phyloP scores from a whole-genome alignment of 208 protist species.

The Leishmania lainsoni region DNA sequence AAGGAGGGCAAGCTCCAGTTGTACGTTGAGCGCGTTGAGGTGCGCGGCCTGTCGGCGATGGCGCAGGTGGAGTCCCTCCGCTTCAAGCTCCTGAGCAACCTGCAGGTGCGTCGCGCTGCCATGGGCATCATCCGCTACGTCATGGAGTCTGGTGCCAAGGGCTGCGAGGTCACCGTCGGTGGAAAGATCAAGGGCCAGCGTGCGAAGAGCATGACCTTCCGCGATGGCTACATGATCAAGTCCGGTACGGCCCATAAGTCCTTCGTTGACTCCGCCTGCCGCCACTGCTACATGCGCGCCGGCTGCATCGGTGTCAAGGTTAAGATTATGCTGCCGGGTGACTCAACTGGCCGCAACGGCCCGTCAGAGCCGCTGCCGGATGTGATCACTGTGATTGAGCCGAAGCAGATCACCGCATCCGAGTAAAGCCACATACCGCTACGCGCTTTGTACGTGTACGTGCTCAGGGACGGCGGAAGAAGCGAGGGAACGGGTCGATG shows the following conservation, averaged over 20 bases:
- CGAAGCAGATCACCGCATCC: slow-evolving; percentile 34
- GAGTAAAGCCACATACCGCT: slow-evolving; percentile 7
- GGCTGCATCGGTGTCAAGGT: slow-evolving; percentile 99
- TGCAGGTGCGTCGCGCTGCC: slow-evolving; percentile 98
- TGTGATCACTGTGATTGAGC: slow-evolving; percentile 73
- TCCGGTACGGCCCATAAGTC: slow-evolving; percentile 93
- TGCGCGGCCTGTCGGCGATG: slow-evolving; percentile 98
- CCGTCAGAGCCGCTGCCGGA: slow-evolving; percentile 72
- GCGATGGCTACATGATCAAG: slow-evolving; percentile 99
- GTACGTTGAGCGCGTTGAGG: slow-evolving; percentile 96
- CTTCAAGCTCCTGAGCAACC: slow-evolving; percentile 98
- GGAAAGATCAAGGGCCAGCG: slow-evolving; percentile 99
- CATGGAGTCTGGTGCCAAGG: slow-evolving; percentile 98
- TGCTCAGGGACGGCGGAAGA: background rate
- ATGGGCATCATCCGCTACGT: slow-evolving; percentile 99
- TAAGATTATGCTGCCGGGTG: slow-evolving; percentile 99
- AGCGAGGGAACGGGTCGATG: background rate
- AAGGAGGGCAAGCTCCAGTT: slow-evolving; percentile 95
- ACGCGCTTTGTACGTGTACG: background rate
- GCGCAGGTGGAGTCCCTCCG: slow-evolving; percentile 98
- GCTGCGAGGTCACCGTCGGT: slow-evolving; percentile 98
- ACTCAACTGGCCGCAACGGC: slow-evolving; percentile 74
- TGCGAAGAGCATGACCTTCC: slow-evolving; percentile 99
- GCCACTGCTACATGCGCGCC: slow-evolving; percentile 98
- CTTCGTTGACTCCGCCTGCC: slow-evolving; percentile 96